phyloP scores from a whole-genome alignment of 2,329 filamentous ascomycete species.

The Hypomyces rosellus region DNA sequence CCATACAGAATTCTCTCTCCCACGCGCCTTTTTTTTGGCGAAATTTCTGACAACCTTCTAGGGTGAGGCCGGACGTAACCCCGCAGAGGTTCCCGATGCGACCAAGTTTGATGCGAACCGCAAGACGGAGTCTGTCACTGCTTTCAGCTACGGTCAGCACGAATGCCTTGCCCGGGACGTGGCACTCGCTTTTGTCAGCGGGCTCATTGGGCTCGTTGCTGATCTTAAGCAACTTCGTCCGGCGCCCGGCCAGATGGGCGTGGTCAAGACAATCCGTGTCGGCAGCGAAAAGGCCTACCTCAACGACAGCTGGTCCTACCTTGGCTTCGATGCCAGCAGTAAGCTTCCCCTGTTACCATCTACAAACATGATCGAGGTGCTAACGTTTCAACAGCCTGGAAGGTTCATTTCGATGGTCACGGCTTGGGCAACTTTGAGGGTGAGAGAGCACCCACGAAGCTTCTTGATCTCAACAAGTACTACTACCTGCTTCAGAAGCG shows the following conservation, averaged over 20 bases:
- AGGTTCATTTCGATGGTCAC: constrained; percentile 34
- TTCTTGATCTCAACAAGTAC: constrained; percentile 25
- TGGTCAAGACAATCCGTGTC: constrained; percentile 37
- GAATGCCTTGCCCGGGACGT: constrained; percentile 38
- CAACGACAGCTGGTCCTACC: constrained; percentile 43
- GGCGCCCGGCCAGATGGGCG: constrained; percentile 39
- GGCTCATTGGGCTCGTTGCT: constrained; percentile 36
- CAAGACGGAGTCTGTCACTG: constrained; percentile 31
- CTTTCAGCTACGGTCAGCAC: constrained; percentile 42
- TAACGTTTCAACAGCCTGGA: constrained; percentile 23
- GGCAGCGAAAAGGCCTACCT: constrained; percentile 36
- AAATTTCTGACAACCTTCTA: constrained; percentile 17
- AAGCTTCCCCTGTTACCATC: constrained; percentile 18
- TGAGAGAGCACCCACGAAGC: constrained; percentile 20
- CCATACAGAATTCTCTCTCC: background rate
- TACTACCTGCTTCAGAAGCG: constrained; percentile 29
- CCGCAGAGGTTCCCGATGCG: constrained; percentile 29
- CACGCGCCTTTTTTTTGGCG: background rate
- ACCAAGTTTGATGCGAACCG: constrained; percentile 38
- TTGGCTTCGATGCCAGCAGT: constrained; percentile 40
- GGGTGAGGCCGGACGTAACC: constrained; percentile 34
- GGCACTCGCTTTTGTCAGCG: constrained; percentile 33
- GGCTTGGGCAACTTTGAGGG: constrained; percentile 29
- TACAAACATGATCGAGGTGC: background rate
- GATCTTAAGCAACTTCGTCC: constrained; percentile 39